Base-by-base conservation (phyloP, 371 early-diverging fungal species). In the Zopfochytrium polystomum region DNA sequence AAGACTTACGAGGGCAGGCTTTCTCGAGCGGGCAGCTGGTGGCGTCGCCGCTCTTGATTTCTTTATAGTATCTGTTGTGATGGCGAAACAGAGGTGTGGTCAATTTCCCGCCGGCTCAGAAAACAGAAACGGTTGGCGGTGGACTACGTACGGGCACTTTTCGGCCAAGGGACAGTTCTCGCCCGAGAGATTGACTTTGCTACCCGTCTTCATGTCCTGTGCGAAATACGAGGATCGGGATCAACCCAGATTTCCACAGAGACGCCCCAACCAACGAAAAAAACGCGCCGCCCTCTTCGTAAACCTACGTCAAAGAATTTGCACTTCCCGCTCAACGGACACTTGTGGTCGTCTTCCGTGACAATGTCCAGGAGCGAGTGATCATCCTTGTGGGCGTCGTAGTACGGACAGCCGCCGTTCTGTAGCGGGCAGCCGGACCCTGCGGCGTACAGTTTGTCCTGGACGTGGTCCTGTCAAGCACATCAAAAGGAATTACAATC, bases 401-500 rank as follows among this genome's bases (percentile, higher is more conserved):
- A 63, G 42, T 63, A 63, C 4, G 63, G 63, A 50, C 63, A 63
- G 9, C 52, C 52, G 13, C 56, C 63, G n/a, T n/a, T 63, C 50
- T 63, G 46, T 15, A 63, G 57, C 42, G 63, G 63, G 22, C 63
- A 63, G 18, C 34, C 63, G n/a, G 6, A 25, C n/a, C 33, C 22
- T 22, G 22, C 31, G 52, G 43, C 20, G 13, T 23, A 26, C 27
- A n/a, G n/a, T n/a, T n/a, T n/a, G n/a, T n/a, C n/a, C n/a, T n/a
- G n/a, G n/a, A n/a, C n/a, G n/a, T n/a, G n/a, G n/a, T n/a, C n/a
- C n/a, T n/a, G n/a, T n/a, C n/a, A n/a, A n/a, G n/a, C n/a, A n/a
- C n/a, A n/a, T n/a, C n/a, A n/a, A n/a, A n/a, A n/a, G n/a, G n/a
- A n/a, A n/a, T n/a, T n/a, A n/a, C n/a, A n/a, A n/a, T n/a, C n/a